Base-by-base conservation (phyloP, 2,329 filamentous ascomycete genomes). In the Aspergillus cejpii region DNA sequence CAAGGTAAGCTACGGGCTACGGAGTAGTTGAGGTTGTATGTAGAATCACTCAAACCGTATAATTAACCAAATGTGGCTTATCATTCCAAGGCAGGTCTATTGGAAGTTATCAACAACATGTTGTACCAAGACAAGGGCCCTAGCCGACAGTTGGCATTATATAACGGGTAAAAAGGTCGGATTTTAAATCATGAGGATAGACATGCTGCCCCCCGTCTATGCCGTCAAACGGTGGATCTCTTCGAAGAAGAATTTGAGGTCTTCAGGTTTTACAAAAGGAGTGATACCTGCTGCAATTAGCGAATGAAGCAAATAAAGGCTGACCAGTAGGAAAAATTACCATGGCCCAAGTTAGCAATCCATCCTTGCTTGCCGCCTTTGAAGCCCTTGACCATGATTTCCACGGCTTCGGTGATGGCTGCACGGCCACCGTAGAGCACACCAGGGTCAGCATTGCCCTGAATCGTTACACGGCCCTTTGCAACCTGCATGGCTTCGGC, bases 331-430 rank as follows among this genome's bases (percentile, higher is more conserved):
- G 21, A 34, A 31, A 19, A 67, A 81, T 61, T 77, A 87, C 92
- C 92, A 64, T 98, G 92, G 6, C 92, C 92, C 50, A 98, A 76
- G 65, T 98, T 98, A 38, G 87, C 88, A 57, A 98, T 97, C 91
- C 92, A 98, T 31, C 91, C 87, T 66, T 90, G 82, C 69, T 89
- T 91, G 43, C 84, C 85, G 50, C 83, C 81, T 48, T 77, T 76
- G 62, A 97, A 98, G 0, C 91, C 91, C 50, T 82, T 73, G 1
- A 94, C 87, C 85, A 96, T 95, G 37, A 83, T 75, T 68, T 91
- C 77, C 6, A 96, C 90, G 0, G 83, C 85, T 53, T 78, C 74
- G 3, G 88, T 92, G 54, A 98, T 97, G 36, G 83, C 80, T 51
- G 84, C 81, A 52, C 78, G 82, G 6, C 84, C 83, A 31, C 92